Base-by-base conservation (phyloP, 768 basidiomycete species). In the Roridomyces roridus region DNA sequence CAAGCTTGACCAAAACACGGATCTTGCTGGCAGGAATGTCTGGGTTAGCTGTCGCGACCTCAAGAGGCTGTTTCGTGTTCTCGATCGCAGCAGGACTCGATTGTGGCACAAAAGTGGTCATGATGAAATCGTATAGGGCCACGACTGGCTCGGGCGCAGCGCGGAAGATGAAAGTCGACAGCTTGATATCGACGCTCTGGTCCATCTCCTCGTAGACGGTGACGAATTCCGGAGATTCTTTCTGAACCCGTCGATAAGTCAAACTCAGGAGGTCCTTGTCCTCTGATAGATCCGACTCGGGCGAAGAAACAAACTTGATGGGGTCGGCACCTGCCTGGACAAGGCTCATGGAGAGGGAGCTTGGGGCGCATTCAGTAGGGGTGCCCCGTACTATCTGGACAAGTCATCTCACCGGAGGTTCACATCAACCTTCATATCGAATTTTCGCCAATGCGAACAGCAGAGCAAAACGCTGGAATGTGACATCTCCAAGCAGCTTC, bases 101-200 rank as follows among this genome's bases (percentile, higher is more conserved):
- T 57, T 78, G 63, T 9, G 89, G 85, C 10, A 94, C 91, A 72
- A 99, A 99, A 0, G 97, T 98, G 3, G 91, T 89, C 89, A 99
- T 96, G 72, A 99, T 85, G 75, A 96, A 98, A 74, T 98, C 95
- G 72, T 98, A 98, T 20, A 98, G 73, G 2, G 89, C 82, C 34
- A 99, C 76, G 39, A 98, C 88, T 12, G 96, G 95, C 67, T 94
- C 93, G 0, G 97, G 95, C 8, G 91, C 89, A 4, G 90, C 87
- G 52, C 86, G 85, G 72, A 98, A 88, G 48, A 96, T 83, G 69
- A 99, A 87, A 0, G 96, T 97, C 4, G 96, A 96, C 35, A 98
- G 78, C 63, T 85, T 86, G 62, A 94, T 84, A 65, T 94, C 89
- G 54, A 98, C 85, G 55, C 77, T 90, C 72, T 97, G 96, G 65